phyloP scores from a whole-genome alignment of 179 eudicot species.

The Dionaea muscipula region DNA sequence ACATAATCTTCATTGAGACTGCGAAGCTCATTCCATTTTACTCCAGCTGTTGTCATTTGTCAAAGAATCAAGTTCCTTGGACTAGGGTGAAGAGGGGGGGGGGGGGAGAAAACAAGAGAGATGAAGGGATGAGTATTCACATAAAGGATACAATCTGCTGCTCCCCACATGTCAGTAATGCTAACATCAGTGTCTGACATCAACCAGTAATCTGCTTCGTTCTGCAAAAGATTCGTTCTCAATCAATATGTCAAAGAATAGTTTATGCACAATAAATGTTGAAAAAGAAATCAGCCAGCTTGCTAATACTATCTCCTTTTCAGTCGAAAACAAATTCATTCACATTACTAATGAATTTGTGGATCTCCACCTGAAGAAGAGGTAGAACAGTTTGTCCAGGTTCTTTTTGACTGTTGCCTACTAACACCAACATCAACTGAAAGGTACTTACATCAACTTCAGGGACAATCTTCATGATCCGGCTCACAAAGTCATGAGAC shows the following conservation, averaged over 20 bases:
- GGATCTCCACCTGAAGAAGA: too few relatives aligned
- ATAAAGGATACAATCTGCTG: constrained; percentile 67
- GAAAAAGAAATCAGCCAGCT: too few relatives aligned
- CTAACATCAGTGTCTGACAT: constrained; percentile 73
- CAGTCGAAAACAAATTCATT: too few relatives aligned
- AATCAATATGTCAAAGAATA: too few relatives aligned
- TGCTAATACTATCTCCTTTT: too few relatives aligned
- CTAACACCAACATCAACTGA: too few relatives aligned
- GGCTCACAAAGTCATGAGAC: constrained; percentile 59
- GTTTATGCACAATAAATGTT: background rate
- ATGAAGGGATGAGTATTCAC: background rate
- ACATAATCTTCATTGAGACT: constrained; percentile 36
- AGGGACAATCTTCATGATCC: constrained; percentile 91
- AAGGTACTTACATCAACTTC: constrained; percentile 96
- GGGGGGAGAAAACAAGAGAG: background rate
- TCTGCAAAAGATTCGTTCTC: constrained; percentile 55
- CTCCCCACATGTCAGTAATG: constrained; percentile 86
- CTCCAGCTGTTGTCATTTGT: constrained; percentile 25
- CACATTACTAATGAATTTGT: too few relatives aligned
- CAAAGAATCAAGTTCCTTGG: constrained; percentile 1
- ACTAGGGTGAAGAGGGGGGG: background rate
- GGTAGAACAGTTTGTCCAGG: background rate
- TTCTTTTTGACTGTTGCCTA: too few relatives aligned
- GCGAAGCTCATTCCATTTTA: constrained; percentile 55
- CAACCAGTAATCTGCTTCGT: constrained; percentile 83